phyloP scores from a whole-genome alignment of 768 basidiomycete species.

The Lactarius hatsudake region DNA sequence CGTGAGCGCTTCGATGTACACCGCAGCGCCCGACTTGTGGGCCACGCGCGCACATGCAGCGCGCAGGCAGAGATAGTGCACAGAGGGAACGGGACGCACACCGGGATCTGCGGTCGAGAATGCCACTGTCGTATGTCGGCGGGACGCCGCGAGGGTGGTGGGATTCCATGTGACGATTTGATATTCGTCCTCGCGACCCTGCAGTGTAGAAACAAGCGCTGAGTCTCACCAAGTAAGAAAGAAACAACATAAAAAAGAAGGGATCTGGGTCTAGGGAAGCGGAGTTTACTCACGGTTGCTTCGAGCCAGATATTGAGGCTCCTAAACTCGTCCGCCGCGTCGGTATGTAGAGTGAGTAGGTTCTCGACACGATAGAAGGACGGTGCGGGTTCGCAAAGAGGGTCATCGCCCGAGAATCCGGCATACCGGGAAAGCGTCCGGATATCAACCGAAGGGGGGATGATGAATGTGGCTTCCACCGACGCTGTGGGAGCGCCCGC shows the following conservation, averaged over 20 bases:
- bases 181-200: conserved; percentile 11
- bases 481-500: no score
- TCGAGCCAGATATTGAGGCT: conserved; percentile 36
- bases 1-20: conserved; percentile 35
- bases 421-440: conserved; percentile 19
- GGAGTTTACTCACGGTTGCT: conserved; percentile 30
- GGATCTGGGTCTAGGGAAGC: neutral
- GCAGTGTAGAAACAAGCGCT: neutral
- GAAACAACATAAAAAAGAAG: neutral
- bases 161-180: conserved; percentile 18
- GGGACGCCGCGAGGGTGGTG: neutral
- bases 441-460: conserved; percentile 19
- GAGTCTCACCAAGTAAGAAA: neutral
- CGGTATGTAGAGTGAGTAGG: conserved; percentile 13
- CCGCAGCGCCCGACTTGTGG: conserved; percentile 40
- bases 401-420: conserved; percentile 13
- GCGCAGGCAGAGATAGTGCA: conserved; percentile 37
- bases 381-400: conserved; percentile 8
- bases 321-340: conserved; percentile 31
- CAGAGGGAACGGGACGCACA: conserved; percentile 34
- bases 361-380: conserved; percentile 20
- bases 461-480: conserved; percentile 9
- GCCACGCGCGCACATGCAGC: conserved; percentile 42
- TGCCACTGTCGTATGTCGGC: conserved; percentile 26
- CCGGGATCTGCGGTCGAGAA: conserved; percentile 33